Evolutionary conservation across 2,329 filamentous ascomycete species (phyloP).

Genomic region (Exserohilum turcica): DNA sequence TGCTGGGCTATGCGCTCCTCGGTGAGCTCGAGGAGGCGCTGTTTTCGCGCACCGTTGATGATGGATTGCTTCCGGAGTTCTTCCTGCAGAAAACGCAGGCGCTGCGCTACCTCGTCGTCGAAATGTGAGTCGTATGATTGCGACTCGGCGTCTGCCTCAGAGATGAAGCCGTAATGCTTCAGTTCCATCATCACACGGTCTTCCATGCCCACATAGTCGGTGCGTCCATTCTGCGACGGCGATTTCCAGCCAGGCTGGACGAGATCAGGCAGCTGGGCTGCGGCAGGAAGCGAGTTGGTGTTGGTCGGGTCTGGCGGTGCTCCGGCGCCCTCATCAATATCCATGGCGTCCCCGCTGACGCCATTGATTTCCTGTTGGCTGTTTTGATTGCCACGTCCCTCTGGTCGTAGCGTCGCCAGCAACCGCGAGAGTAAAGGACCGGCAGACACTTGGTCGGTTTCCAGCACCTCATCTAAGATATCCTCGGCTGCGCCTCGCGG

Average conservation of each 20-base stretch:
- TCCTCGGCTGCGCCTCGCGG: constrained; percentile 84
- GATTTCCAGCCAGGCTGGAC: constrained; percentile 79
- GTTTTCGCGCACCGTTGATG: constrained; percentile 87
- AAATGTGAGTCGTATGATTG: constrained; percentile 87
- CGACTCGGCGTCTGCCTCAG: constrained; percentile 67
- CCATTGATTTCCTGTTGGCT: constrained; percentile 61
- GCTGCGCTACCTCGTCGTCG: constrained; percentile 92
- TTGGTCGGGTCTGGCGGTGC: constrained; percentile 44
- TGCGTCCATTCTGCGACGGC: constrained; percentile 67
- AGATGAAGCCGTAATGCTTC: constrained; percentile 85
- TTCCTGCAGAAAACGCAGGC: constrained; percentile 81
- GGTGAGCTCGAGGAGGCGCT: constrained; percentile 82
- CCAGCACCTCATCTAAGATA: constrained; percentile 82
- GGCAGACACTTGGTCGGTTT: constrained; percentile 86
- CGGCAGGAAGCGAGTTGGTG: constrained; percentile 61
- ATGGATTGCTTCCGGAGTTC: constrained; percentile 83
- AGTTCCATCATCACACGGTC: constrained; percentile 91
- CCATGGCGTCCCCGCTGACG: constrained; percentile 54
- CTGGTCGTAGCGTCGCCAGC: constrained; percentile 79
- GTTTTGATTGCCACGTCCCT: constrained; percentile 64
- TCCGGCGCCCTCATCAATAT: constrained; percentile 53
- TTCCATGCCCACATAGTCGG: constrained; percentile 86
- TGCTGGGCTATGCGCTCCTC: constrained; percentile 94
- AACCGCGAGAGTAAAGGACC: constrained; percentile 85
- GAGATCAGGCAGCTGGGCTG: constrained; percentile 80